Conservation (phyloP, 2,329 filamentous ascomycete species). For the Orbilia quercus region DNA sequence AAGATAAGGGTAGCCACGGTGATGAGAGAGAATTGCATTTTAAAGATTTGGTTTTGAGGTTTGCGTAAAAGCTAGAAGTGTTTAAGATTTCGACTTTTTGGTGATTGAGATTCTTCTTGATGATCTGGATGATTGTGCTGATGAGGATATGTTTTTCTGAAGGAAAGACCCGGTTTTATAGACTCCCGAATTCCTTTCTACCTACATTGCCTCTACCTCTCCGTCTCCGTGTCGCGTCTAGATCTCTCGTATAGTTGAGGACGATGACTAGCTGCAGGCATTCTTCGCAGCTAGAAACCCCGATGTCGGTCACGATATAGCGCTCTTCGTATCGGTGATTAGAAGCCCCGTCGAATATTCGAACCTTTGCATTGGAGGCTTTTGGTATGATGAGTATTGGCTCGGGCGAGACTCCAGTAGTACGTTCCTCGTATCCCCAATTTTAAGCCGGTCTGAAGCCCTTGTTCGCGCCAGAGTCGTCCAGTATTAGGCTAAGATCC, state of each 20-base stretch:
- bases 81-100: conserved; percentile 8
- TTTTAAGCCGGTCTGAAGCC: too few relatives aligned
- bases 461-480: too few relatives aligned
- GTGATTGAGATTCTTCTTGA: not conserved
- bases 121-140: conserved; percentile 11
- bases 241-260: not conserved
- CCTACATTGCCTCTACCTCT: not conserved
- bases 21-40: conserved; percentile 45
- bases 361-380: not conserved
- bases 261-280: conserved; percentile 1
- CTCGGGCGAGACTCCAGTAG: not conserved
- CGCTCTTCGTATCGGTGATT: not conserved
- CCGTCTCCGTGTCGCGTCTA: not conserved
- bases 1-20: conserved; percentile 39
- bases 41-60: conserved; percentile 14
- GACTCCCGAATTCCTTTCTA: not conserved
- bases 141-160: not conserved
- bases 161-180: conserved; percentile 21
- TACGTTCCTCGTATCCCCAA: too few relatives aligned
- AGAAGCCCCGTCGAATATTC: not conserved
- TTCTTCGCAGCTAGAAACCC: not conserved
- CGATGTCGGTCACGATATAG: not conserved
- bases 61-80: not conserved
- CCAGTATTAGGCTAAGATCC: too few relatives aligned
- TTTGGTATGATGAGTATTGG: conserved; percentile 1